phyloP scores from a whole-genome alignment of 441 rosid genomes.

The Pelargonium cotyledonis region DNA sequence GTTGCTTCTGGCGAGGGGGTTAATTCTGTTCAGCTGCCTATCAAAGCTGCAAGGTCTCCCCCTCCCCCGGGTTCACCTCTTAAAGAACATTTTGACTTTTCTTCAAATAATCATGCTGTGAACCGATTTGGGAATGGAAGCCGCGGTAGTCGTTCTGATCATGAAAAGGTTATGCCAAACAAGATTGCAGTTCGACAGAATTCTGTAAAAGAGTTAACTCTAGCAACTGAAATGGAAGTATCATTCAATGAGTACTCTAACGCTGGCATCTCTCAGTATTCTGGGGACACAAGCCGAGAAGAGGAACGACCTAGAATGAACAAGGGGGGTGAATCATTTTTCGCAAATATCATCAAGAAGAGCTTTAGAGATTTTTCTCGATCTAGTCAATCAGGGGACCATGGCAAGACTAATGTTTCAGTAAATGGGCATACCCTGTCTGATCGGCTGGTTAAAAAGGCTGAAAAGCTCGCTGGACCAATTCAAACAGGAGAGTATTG shows the following conservation, averaged over 20 bases:
- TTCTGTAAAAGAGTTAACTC: slow-evolving; percentile 54
- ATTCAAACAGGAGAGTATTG: slow-evolving; percentile 83
- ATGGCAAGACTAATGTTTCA: slow-evolving; percentile 40
- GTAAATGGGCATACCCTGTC: slow-evolving; percentile 63
- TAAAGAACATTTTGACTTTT: slow-evolving; percentile 48
- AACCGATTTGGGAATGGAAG: slow-evolving; percentile 61
- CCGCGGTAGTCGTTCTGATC: slow-evolving; percentile 65
- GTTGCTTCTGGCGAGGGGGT: slow-evolving; percentile 29
- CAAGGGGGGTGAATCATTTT: slow-evolving; percentile 54
- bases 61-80: slow-evolving; percentile 41
- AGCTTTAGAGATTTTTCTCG: slow-evolving; percentile 70
- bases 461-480: slow-evolving; percentile 82
- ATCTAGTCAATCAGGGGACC: slow-evolving; percentile 50
- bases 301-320: slow-evolving; percentile 39
- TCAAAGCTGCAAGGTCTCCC: slow-evolving; percentile 6
- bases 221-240: slow-evolving; percentile 69
- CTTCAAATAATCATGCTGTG: slow-evolving; percentile 42
- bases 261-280: slow-evolving; percentile 57
- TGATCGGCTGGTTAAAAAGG: slow-evolving; percentile 62
- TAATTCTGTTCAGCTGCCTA: slow-evolving; percentile 37
- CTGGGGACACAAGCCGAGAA: slow-evolving; percentile 42
- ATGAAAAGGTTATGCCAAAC: slow-evolving; percentile 43
- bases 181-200: slow-evolving; percentile 51
- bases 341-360: slow-evolving; percentile 63
- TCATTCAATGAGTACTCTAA: slow-evolving; percentile 54